These are phyloP conservation scores for Microcyclospora tardicrescens DNA, from an alignment of 2,329 filamentous ascomycete species.

Conservation along the genomic window DNA sequence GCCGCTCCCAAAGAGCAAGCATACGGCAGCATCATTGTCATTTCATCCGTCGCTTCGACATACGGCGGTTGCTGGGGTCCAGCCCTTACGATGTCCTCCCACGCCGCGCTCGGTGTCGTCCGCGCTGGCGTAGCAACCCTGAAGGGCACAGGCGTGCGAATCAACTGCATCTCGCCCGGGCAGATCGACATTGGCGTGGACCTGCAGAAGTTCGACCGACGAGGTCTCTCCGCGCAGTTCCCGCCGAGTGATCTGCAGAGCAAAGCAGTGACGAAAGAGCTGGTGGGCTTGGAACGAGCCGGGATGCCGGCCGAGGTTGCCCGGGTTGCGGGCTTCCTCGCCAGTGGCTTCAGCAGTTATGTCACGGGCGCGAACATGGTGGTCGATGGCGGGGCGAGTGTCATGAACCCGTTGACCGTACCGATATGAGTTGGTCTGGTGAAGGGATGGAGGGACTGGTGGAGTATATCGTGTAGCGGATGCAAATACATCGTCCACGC, in stretches of 20 bases:
- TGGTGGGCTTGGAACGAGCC: conserved; percentile 45
- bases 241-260: conserved; percentile 43
- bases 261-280: conserved; percentile 36
- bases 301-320: conserved; percentile 47
- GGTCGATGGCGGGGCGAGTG: conserved; percentile 45
- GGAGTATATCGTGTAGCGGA: too few relatives aligned
- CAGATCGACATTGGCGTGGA: conserved; percentile 36
- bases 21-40: conserved; percentile 53
- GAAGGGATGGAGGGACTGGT: too few relatives aligned
- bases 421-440: conserved; percentile 10
- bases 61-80: conserved; percentile 49
- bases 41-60: conserved; percentile 43
- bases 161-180: conserved; percentile 41
- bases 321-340: conserved; percentile 48
- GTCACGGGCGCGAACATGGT: conserved; percentile 49
- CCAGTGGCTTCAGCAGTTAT: conserved; percentile 50
- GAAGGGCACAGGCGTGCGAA: conserved; percentile 46
- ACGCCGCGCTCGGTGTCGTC: conserved; percentile 50
- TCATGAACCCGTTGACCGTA: conserved; percentile 23
- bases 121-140: conserved; percentile 43
- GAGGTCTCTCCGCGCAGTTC: conserved; percentile 40
- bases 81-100: conserved; percentile 47
- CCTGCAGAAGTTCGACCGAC: conserved; percentile 38
- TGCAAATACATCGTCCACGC: too few relatives aligned
- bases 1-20: conserved; percentile 46